Conservation (phyloP, 1,284 basidiomycete genomes). For the Pseudozyma sp. region DNA sequence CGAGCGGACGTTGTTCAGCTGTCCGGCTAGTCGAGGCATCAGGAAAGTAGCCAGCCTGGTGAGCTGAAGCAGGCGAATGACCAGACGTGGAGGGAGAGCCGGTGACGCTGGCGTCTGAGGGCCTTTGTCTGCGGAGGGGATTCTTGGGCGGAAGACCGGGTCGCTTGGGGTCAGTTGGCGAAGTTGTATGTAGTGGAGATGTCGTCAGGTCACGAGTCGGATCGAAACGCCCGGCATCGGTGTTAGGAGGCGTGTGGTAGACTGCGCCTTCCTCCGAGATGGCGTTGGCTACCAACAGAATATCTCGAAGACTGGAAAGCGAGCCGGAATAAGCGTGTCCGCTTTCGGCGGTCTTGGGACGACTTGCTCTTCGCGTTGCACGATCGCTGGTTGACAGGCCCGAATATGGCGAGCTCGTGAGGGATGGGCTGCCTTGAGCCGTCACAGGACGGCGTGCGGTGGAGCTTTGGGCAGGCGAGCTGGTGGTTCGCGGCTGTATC, state of each 20-base stretch:
- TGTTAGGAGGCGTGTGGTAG: constrained; percentile 34
- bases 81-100: constrained; percentile 22
- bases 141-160: constrained; percentile 51
- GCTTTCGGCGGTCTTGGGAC: constrained; percentile 34
- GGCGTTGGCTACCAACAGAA: constrained; percentile 30
- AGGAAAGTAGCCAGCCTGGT: constrained; percentile 19
- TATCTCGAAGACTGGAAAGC: constrained; percentile 37
- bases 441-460: constrained; percentile 9
- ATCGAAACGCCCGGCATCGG: constrained; percentile 15
- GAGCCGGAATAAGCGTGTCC: constrained; percentile 31
- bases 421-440: constrained; percentile 16
- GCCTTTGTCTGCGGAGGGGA: constrained; percentile 43
- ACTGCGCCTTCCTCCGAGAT: constrained; percentile 38
- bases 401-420: constrained; percentile 7
- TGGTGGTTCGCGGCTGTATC: constrained; percentile 47
- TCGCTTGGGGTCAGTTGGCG: constrained; percentile 14
- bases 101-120: constrained; percentile 21
- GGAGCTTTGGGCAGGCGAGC: constrained; percentile 25
- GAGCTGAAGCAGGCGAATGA: constrained; percentile 24
- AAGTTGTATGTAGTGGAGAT: neutral
- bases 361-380: constrained; percentile 10
- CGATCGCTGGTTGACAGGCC: neutral
- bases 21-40: constrained; percentile 11
- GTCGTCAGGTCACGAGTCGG: neutral
- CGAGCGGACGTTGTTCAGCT: constrained; percentile 4